Evolutionary conservation across 164 flowering plant genomes (phyloP), one percentile per base, ranked within the genome.

Genomic region (Dillenia turbinata): DNA sequence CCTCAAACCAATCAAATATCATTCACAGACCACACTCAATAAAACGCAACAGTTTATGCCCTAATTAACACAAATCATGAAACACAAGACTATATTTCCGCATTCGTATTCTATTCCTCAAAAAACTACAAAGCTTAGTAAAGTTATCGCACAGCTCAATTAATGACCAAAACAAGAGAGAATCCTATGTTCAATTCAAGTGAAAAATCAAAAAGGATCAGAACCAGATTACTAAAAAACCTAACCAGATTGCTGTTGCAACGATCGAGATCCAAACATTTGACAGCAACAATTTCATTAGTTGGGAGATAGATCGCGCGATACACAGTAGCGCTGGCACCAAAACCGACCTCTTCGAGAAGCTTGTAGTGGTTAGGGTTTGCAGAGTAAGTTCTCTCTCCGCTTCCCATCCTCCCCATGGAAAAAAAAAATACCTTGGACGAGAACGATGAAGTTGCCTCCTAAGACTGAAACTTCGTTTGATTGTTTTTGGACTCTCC

Each of bases 181-280:
- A 26, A 26, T 26, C 33, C 33, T 1, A 26, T 26, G 33, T 26
- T 26, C 33, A 26, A 26, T 26, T 26, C 33, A 2, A 26, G 33
- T 26, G 0, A 26, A 26, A 26, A 26, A 26, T 26, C 2, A 26
- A 26, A 26, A 26, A 26, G 33, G 33, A 26, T 26, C 33, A 3
- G 33, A 26, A 26, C 33, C 33, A 26, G 33, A 26, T 26, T 26
- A 26, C 33, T 26, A 9, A 53, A 54, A 3, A 16, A 9, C 76
- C 87, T 12, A 54, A 91, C 99, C 82, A 95, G 85, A 81, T 92
- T 92, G 69, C 89, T 88, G 49, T 78, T 80, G 85, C 96, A 89
- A 50, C 99, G 93, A 79, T 95, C 99, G 72, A 95, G 94, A 88
- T 95, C 97, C 87, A 95, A 80, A 62, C 97, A 88, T 78, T 95